Conservation (phyloP, 371 early-diverging fungal species). For the Smittium culicis region DNA sequence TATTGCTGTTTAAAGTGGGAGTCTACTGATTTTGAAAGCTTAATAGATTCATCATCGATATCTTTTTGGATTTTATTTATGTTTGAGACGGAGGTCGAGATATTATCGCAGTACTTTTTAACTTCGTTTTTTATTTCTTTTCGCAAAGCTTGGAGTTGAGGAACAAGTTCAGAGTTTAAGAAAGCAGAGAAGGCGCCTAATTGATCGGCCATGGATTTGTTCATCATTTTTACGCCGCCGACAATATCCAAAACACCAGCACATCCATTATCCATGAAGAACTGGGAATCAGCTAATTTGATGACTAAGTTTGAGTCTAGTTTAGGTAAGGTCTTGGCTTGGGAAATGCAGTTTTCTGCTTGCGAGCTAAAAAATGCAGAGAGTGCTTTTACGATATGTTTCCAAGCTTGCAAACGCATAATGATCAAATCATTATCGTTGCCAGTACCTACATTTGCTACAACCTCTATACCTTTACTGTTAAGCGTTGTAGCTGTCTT, state of each 20-base stretch:
- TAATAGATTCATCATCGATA: neutral
- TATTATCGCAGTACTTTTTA: neutral
- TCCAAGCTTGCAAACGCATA: constrained; percentile 5
- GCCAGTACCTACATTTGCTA: constrained; percentile 1
- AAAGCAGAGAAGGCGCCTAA: neutral
- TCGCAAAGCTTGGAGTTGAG: neutral
- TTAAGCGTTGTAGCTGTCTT: neutral
- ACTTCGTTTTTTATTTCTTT: constrained; percentile 5
- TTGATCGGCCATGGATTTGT: neutral
- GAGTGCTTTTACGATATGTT: constrained; percentile 9
- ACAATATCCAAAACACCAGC: constrained; percentile 9
- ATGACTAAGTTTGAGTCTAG: neutral
- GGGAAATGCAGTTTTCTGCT: neutral
- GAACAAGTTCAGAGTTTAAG: neutral
- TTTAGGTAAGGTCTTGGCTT: constrained; percentile 4
- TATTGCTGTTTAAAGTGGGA: neutral
- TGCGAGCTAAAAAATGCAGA: constrained; percentile 2
- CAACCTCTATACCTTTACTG: constrained; percentile 4
- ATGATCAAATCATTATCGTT: constrained; percentile 7
- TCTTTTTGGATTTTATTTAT: constrained; percentile 8
- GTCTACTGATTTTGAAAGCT: constrained; percentile 5
- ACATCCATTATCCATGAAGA: neutral
- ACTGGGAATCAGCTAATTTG: constrained; percentile 7
- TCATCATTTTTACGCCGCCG: neutral
- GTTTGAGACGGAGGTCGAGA: neutral